Evolutionary conservation across 2,329 filamentous ascomycete species (phyloP), one percentile per base, ranked within the genome.

Genomic region (Claviceps pazoutovae): DNA sequence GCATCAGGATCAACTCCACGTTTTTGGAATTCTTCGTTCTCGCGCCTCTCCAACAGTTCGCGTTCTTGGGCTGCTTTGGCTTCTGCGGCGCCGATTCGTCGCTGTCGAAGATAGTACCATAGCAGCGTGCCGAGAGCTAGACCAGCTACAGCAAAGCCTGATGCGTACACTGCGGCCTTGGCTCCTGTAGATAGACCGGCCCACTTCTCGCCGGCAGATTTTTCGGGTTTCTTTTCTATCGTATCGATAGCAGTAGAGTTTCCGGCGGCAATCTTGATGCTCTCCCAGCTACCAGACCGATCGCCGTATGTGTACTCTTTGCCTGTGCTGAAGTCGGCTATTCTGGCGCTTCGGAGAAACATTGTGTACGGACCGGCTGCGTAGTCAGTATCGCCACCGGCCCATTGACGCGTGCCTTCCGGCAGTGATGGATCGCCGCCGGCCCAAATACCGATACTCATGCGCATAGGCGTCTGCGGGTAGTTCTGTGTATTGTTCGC

Each of bases 381-480:
- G 64, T 83, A 90, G 64, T 88, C 74, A 43, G 84, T 87, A 50
- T 71, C 60, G 53, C 84, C 84, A 51, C 83, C 83, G 53, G 84
- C 84, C 84, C 84, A 88, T 52, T 80, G 70, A 49, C 83, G 77
- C 2, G 80, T 84, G 13, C 76, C 72, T 49, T 74, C 44, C 43
- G 75, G 65, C 61, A 82, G 64, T 42, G 69, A 62, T 5, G 79
- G 68, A 56, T 86, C 74, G 55, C 82, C 74, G 52, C 79, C 74
- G 49, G 83, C 77, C 75, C 80, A 84, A 58, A 84, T 82, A 51
- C 83, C 83, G 17, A 87, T 61, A 50, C 79, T 80, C 48, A 87
- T 66, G 49, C 79, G 78, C 81, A 85, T 84, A 1, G 86, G 86
- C 0, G 86, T 89, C 63, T 91, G 86, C 0, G 86, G 86, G 64